These are phyloP conservation scores for Pseudocercospora macadamiae DNA, from an alignment of 2,329 filamentous ascomycete species.

Conservation along the genomic window DNA sequence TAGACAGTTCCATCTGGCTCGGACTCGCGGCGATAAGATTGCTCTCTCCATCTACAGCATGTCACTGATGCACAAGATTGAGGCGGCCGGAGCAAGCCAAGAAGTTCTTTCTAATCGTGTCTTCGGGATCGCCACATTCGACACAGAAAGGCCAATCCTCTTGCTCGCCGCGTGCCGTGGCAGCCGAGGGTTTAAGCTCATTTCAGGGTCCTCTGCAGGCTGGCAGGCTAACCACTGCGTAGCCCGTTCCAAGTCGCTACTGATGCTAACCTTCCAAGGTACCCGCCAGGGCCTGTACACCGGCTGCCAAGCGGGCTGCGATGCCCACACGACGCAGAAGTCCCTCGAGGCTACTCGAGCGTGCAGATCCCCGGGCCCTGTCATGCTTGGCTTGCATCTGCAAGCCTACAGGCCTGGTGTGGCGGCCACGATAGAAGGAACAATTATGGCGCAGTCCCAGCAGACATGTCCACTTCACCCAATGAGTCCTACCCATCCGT, in stretches of 20 bases:
- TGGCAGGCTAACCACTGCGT: background rate
- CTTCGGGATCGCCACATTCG: constrained; percentile 20
- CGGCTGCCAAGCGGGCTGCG: constrained; percentile 14
- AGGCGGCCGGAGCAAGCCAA: constrained; percentile 15
- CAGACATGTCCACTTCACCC: constrained; percentile 9
- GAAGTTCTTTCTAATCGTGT: constrained; percentile 12
- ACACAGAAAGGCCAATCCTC: constrained; percentile 12
- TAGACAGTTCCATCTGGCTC: constrained; percentile 5
- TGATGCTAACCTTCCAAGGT: constrained; percentile 13
- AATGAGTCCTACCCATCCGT: constrained; percentile 12
- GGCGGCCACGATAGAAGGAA: constrained; percentile 19
- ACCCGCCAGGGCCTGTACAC: constrained; percentile 7
- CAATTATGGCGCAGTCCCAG: constrained; percentile 20
- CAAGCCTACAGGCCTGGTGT: constrained; percentile 10
- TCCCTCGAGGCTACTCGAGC: constrained; percentile 14
- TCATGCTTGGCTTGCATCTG: constrained; percentile 14
- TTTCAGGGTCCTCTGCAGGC: constrained; percentile 16
- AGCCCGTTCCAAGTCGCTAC: constrained; percentile 4
- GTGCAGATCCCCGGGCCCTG: constrained; percentile 20
- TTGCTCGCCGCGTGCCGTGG: constrained; percentile 23
- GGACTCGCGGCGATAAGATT: constrained; percentile 4
- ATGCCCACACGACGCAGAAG: constrained; percentile 14
- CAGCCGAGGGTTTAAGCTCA: constrained; percentile 21
- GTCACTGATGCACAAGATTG: background rate
- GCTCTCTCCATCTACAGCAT: background rate